These are phyloP conservation scores for Aspergillus wentii DNA, from an alignment of 495 filamentous ascomycete genomes.

Conservation along the genomic window DNA sequence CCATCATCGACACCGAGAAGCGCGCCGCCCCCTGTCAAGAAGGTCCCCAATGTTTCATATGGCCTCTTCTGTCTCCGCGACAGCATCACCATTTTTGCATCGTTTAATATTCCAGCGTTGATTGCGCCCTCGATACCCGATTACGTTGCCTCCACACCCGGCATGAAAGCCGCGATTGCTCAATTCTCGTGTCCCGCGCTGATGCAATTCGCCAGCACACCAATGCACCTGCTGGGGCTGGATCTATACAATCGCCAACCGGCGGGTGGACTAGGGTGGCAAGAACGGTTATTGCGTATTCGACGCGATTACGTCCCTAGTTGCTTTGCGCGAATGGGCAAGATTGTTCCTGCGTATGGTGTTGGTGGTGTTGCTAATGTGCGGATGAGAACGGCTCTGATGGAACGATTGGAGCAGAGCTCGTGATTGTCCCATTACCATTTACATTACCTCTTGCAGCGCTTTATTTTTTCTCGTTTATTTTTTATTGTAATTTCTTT, in stretches of 20 bases:
- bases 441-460: neutral
- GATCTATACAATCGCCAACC: slow-evolving; percentile 79
- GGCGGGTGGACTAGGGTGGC: slow-evolving; percentile 40
- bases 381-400: slow-evolving; percentile 57
- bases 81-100: slow-evolving; percentile 87
- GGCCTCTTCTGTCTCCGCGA: slow-evolving; percentile 78
- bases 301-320: slow-evolving; percentile 73
- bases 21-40: slow-evolving; percentile 36
- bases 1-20: slow-evolving; percentile 47
- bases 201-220: slow-evolving; percentile 78
- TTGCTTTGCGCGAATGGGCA: slow-evolving; percentile 73
- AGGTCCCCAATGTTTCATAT: slow-evolving; percentile 54
- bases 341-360: slow-evolving; percentile 93
- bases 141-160: slow-evolving; percentile 41
- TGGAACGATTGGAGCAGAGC: slow-evolving; percentile 45
- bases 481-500: slow-evolving; percentile 8
- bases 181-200: slow-evolving; percentile 79
- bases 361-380: slow-evolving; percentile 87
- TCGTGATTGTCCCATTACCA: too few relatives aligned
- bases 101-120: slow-evolving; percentile 83
- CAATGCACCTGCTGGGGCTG: slow-evolving; percentile 81
- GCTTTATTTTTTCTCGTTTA: slow-evolving; percentile 2
- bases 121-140: slow-evolving; percentile 52
- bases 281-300: slow-evolving; percentile 59
- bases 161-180: slow-evolving; percentile 57